Conservation (phyloP, 192 early-diverging fungal species). For the Coemansia sp. region DNA sequence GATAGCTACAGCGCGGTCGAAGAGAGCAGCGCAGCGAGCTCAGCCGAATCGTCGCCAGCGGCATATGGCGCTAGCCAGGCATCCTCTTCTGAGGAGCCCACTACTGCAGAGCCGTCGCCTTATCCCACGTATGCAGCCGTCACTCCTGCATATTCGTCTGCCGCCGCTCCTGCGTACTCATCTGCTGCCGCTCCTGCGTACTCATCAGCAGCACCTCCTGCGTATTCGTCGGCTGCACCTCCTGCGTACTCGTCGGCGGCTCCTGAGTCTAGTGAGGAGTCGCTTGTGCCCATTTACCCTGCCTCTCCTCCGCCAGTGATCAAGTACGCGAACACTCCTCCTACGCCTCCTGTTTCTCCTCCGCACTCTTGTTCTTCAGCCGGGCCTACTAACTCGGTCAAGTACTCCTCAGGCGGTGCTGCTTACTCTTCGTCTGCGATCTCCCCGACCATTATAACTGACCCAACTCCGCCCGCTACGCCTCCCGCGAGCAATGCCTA, state of each 20-base stretch:
- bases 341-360: not conserved
- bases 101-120: not conserved
- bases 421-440: not conserved
- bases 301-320: not conserved
- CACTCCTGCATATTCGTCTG: not conserved
- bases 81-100: not conserved
- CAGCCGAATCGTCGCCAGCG: not conserved
- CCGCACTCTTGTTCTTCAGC: not conserved
- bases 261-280: not conserved
- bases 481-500: not conserved
- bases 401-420: not conserved
- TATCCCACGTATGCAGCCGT: not conserved
- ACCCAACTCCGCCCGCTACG: not conserved
- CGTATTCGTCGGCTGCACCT: too few species aligned
- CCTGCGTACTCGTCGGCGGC: not conserved
- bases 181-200: too few species aligned
- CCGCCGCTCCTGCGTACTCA: too few species aligned
- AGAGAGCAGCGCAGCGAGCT: slow-evolving; percentile 5
- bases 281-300: not conserved
- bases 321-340: not conserved
- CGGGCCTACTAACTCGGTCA: not conserved
- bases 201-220: not conserved
- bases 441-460: not conserved
- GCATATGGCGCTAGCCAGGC: not conserved
- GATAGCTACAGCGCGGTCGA: not conserved